These are phyloP conservation scores for Vitis vinifera DNA, from an alignment of 164 flowering plant species.

Conservation along the genomic window ASM3070453v1 NC_081811.1:1218501-1219000, in stretches of 20 bases:
- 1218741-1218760: too few relatives aligned
- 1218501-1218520: conserved; percentile 57
- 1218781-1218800: too few relatives aligned
- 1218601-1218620: too few relatives aligned
- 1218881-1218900: too few relatives aligned
- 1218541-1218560: neutral
- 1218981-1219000: conserved; percentile 36
- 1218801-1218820: conserved; percentile 34
- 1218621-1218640: neutral
- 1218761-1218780: too few relatives aligned
- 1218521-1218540: conserved; percentile 9
- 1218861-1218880: neutral
- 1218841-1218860: neutral
- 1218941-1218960: conserved; percentile 13
- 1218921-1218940: conserved; percentile 12
- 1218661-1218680: too few relatives aligned
- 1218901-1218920: neutral
- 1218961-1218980: neutral
- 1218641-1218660: neutral
- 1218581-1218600: neutral
- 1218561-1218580: neutral
- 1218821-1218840: conserved; percentile 24
- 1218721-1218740: too few relatives aligned
- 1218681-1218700: too few relatives aligned
- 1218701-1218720: too few relatives aligned